Percentiles rank a stretch among this genome's conserved stretches.
Evolutionary conservation across 441 rosid species (phyloP).

Genomic region (Pelargonium myrrhifolium): DNA sequence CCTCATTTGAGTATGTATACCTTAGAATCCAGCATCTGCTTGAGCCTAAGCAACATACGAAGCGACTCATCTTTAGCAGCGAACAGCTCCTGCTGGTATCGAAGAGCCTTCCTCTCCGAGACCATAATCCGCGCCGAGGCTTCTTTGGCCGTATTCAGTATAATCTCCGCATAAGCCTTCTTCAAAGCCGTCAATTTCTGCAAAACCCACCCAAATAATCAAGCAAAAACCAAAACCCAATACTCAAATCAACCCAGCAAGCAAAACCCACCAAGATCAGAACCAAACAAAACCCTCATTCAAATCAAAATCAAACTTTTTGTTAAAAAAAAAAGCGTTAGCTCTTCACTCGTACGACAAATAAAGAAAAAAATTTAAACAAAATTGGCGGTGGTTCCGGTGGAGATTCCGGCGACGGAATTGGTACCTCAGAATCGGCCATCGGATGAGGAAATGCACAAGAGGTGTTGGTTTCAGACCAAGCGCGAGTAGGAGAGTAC

Average conservation of each 20-base stretch:
- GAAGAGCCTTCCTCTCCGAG: slow-evolving; percentile 73
- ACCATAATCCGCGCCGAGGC: slow-evolving; percentile 84
- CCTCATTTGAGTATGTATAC: slow-evolving; percentile 24
- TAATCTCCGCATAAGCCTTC: slow-evolving; percentile 90
- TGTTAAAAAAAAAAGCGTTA: background rate
- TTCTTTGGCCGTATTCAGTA: slow-evolving; percentile 82
- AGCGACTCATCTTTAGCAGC: slow-evolving; percentile 67
- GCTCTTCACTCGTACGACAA: slow-evolving; percentile 2
- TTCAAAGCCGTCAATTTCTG: slow-evolving; percentile 84
- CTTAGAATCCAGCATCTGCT: slow-evolving; percentile 76
- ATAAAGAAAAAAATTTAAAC: slow-evolving; percentile 4
- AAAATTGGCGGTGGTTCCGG: background rate
- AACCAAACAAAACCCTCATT: background rate
- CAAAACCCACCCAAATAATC: slow-evolving; percentile 16
- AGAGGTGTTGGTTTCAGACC: slow-evolving; percentile 29
- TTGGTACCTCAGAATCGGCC: slow-evolving; percentile 71
- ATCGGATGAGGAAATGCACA: slow-evolving; percentile 30
- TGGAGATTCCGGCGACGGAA: background rate
- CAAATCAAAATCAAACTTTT: background rate
- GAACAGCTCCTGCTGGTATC: slow-evolving; percentile 61
- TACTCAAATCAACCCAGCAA: slow-evolving; percentile 18
- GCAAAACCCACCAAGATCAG: slow-evolving; percentile 4
- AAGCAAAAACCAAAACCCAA: slow-evolving; percentile 14
- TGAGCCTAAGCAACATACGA: slow-evolving; percentile 71
- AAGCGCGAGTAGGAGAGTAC: too few species aligned